phyloP scores from a whole-genome alignment of 2,329 filamentous ascomycete genomes.

The Gyromitra esculenta region DNA sequence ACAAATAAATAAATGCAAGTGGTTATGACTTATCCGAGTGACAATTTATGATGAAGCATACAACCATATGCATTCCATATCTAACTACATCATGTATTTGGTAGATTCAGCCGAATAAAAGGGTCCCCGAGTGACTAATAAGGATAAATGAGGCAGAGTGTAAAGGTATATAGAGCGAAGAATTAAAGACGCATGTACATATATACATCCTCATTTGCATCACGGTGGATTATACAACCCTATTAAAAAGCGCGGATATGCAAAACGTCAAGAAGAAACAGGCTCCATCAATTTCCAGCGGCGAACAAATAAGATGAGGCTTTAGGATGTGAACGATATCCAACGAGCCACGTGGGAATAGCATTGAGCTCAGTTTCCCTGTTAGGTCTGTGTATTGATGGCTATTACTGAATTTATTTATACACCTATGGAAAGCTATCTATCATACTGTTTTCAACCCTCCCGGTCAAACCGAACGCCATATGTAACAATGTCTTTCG shows the following conservation, averaged over 20 bases:
- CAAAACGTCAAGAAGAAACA: no score
- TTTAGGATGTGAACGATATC: neutral
- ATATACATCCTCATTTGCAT: no score
- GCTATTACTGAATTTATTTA: slow-evolving; percentile 1
- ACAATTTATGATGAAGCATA: neutral
- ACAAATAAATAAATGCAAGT: no score
- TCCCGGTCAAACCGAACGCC: slow-evolving; percentile 23
- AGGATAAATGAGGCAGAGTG: neutral
- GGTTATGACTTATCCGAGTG: neutral
- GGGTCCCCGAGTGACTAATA: neutral
- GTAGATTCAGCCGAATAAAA: neutral
- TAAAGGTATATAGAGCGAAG: neutral
- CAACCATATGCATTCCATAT: neutral
- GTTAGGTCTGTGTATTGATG: neutral
- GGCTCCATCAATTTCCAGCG: no score
- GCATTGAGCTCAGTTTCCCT: neutral
- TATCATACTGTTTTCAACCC: neutral
- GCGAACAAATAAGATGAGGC: no score
- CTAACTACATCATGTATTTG: neutral
- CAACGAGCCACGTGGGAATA: neutral
- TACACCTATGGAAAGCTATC: neutral
- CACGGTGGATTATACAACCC: no score
- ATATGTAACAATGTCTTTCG: slow-evolving; percentile 8
- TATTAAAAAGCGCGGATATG: no score
- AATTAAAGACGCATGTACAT: neutral